Percentiles rank a stretch among this genome's conserved stretches.
Evolutionary conservation across 805 yeast species (phyloP).

Genomic region (Pichia ethanolica): DNA sequence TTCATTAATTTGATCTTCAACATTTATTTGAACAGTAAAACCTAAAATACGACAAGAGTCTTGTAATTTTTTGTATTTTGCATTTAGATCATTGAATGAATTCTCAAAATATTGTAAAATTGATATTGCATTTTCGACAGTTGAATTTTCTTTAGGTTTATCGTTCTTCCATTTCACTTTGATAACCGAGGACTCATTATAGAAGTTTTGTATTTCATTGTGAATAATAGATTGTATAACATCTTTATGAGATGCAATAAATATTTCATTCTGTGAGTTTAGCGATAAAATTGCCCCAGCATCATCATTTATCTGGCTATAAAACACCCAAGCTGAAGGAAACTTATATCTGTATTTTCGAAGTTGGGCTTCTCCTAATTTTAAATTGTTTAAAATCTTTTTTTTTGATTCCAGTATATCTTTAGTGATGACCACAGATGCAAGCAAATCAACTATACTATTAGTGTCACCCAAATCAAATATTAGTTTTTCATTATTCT

Average conservation of each 20-base stretch:
- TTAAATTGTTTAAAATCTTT: slow-evolving; percentile 7
- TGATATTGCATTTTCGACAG: slow-evolving; percentile 38
- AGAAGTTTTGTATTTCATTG: slow-evolving; percentile 1
- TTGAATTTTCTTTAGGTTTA: slow-evolving; percentile 37
- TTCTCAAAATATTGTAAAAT: slow-evolving; percentile 25
- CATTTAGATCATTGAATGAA: slow-evolving; percentile 8
- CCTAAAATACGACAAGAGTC: slow-evolving; percentile 31
- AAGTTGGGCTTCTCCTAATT: slow-evolving; percentile 24
- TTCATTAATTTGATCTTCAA: slow-evolving; percentile 37
- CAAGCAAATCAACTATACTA: slow-evolving; percentile 32
- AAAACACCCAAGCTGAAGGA: slow-evolving; percentile 48
- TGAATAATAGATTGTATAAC: slow-evolving; percentile 2
- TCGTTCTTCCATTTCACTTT: slow-evolving; percentile 6
- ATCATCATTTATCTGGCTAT: slow-evolving; percentile 56
- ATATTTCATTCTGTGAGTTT: background rate
- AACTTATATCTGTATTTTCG: slow-evolving; percentile 39
- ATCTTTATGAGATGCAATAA: slow-evolving; percentile 2
- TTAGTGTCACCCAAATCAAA: slow-evolving; percentile 32
- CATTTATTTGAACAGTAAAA: slow-evolving; percentile 11
- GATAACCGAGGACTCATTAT: background rate
- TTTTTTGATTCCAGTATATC: background rate
- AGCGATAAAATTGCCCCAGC: slow-evolving; percentile 2
- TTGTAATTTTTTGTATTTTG: slow-evolving; percentile 17
- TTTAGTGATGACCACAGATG: slow-evolving; percentile 30
- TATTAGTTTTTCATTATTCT: slow-evolving; percentile 30